phyloP scores from a whole-genome alignment of 2,329 filamentous ascomycete genomes.

The Aspergillus viridinutans region DNA sequence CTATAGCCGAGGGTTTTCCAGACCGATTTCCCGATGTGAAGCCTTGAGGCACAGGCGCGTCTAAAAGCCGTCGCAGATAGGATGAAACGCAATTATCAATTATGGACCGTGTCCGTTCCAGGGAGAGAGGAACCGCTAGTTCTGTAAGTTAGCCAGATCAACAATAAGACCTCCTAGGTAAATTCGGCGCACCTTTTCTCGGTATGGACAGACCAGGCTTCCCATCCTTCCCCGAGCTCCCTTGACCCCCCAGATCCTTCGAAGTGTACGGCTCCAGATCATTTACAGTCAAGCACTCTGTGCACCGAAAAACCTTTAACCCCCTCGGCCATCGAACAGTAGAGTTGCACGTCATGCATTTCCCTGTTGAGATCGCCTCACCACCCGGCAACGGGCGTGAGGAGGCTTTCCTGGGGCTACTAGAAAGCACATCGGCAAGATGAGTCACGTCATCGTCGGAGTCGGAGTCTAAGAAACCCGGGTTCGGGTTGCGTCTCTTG shows the following conservation, averaged over 20 bases:
- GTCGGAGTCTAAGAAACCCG: slow-evolving; percentile 42
- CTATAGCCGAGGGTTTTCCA: slow-evolving; percentile 5
- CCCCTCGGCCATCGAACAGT: slow-evolving; percentile 74
- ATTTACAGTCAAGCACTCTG: slow-evolving; percentile 79
- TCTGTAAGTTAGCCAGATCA: background rate
- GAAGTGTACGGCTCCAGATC: slow-evolving; percentile 56
- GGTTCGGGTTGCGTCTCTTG: slow-evolving; percentile 48
- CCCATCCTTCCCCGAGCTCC: slow-evolving; percentile 17
- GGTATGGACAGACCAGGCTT: slow-evolving; percentile 11
- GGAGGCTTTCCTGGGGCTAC: slow-evolving; percentile 37
- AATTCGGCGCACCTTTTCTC: slow-evolving; percentile 20
- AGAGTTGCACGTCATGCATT: slow-evolving; percentile 82
- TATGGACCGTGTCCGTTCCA: slow-evolving; percentile 57
- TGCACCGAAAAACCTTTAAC: slow-evolving; percentile 72
- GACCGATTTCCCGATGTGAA: slow-evolving; percentile 16
- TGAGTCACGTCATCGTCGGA: slow-evolving; percentile 43
- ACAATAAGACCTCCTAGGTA: slow-evolving; percentile 4
- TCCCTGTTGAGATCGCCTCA: slow-evolving; percentile 61
- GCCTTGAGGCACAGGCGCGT: slow-evolving; percentile 16
- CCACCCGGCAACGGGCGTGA: slow-evolving; percentile 42
- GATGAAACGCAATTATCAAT: slow-evolving; percentile 52
- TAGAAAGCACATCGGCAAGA: slow-evolving; percentile 30
- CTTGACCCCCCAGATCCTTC: slow-evolving; percentile 14
- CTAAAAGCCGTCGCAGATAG: slow-evolving; percentile 45
- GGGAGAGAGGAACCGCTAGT: slow-evolving; percentile 50